Percentiles rank a stretch among this genome's conserved stretches.
Evolutionary conservation across 1,139 yeast species (phyloP).

Genomic region (Saccharomyces hybrid): DNA sequence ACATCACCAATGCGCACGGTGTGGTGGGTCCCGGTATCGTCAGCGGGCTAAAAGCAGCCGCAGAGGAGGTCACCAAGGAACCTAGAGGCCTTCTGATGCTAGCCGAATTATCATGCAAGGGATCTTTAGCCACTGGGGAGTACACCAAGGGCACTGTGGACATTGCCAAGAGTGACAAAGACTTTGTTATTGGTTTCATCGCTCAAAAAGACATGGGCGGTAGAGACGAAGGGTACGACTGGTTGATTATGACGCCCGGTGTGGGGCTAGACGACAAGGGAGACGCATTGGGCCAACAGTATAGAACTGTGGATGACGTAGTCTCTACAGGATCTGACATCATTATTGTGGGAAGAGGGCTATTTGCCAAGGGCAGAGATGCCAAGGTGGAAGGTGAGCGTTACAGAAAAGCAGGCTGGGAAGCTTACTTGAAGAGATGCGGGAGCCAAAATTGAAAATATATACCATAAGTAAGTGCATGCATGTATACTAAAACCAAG

Average conservation of each 20-base stretch:
- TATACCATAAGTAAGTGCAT: neutral
- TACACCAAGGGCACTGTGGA: constrained; percentile 83
- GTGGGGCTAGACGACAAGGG: constrained; percentile 97
- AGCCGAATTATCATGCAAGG: constrained; percentile 91
- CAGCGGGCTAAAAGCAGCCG: constrained; percentile 78
- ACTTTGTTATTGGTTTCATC: constrained; percentile 92
- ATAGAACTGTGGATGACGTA: constrained; percentile 84
- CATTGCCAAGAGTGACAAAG: constrained; percentile 78
- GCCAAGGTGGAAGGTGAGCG: constrained; percentile 81
- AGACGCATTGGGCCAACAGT: constrained; percentile 92
- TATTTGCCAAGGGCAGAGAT: constrained; percentile 93
- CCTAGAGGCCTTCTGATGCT: constrained; percentile 91
- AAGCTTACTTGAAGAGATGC: constrained; percentile 56
- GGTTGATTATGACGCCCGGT: constrained; percentile 97
- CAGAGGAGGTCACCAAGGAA: constrained; percentile 53
- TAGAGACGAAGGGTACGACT: constrained; percentile 75
- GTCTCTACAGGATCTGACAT: constrained; percentile 79
- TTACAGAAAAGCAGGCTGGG: constrained; percentile 92
- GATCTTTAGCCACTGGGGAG: constrained; percentile 86
- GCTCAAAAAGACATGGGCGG: constrained; percentile 90
- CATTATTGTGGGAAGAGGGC: constrained; percentile 94
- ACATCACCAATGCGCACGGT: constrained; percentile 95
- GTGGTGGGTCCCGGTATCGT: constrained; percentile 95
- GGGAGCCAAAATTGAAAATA: neutral
- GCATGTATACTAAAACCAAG: neutral